Evolutionary conservation across 2,329 filamentous ascomycete genomes (phyloP), one percentile per base, ranked within the genome.

Genomic region (Periconia sp.): DNA sequence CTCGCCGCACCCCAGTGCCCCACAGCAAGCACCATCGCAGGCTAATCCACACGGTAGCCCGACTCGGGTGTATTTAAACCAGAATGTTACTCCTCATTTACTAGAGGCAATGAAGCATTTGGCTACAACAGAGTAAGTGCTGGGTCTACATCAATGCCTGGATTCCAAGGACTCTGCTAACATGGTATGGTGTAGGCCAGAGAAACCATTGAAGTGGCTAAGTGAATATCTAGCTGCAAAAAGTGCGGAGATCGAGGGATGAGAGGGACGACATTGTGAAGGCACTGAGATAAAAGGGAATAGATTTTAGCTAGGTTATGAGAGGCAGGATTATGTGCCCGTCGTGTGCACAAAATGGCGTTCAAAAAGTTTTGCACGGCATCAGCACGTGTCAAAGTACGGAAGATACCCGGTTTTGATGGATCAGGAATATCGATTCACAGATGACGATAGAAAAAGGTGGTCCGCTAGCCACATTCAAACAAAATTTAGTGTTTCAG

Each of bases 31-130:
- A 19, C 68, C 67, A 2, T 53, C 59, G 12, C 59, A 68, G 17
- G 60, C 76, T 15, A 72, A 72, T 26, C 66, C 73, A 15, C 75
- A 79, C 48, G 76, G 76, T 5, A 72, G 71, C 17, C 72, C 75
- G 1, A 77, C 75, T 18, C 60, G 76, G 9, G 70, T 77, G 33
- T 78, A 76, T 52, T 54, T 79, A 50, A 79, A 78, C 48, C 65
- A 71, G 54, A 65, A 77, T 52, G 67, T 78, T 23, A 79, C 76
- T 30, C 76, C 76, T 40, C 70, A 78, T 60, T 52, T 78, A 57
- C 59, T 79, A 29, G 76, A 79, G 57, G 76, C 72, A 5, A 78
- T 78, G 75, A 79, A 78, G 64, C 72, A 74, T 59, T 47, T 78
- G 33, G 76, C 71, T 13, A 70, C 71, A n/a, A 61, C 71, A 37